Conservation (phyloP, 192 early-diverging fungal species). For the Ambispora gerdemannii region DNA sequence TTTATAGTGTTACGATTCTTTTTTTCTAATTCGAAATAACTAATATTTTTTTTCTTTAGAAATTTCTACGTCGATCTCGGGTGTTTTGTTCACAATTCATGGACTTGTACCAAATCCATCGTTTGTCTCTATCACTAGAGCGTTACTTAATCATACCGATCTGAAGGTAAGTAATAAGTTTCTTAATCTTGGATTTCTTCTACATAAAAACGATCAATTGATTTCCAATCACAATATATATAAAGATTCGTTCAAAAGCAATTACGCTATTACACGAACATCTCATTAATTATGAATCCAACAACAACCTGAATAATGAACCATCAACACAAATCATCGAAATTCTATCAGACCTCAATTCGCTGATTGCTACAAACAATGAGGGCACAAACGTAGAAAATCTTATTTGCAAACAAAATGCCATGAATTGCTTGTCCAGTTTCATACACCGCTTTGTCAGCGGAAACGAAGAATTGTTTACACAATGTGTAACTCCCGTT, state of each 20-base stretch:
- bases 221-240: not conserved
- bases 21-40: too few relatives aligned
- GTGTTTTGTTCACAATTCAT: slow-evolving; percentile 72
- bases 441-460: slow-evolving; percentile 65
- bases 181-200: too few relatives aligned
- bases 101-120: slow-evolving; percentile 67
- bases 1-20: too few relatives aligned
- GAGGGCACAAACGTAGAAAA: slow-evolving; percentile 42
- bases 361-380: slow-evolving; percentile 39
- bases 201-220: too few relatives aligned
- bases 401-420: slow-evolving; percentile 68
- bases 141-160: slow-evolving; percentile 59
- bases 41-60: slow-evolving; percentile 51
- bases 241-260: slow-evolving; percentile 67
- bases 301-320: not conserved
- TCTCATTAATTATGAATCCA: slow-evolving; percentile 51
- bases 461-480: slow-evolving; percentile 59
- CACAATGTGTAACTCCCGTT: slow-evolving; percentile 50
- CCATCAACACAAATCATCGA: slow-evolving; percentile 41
- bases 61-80: slow-evolving; percentile 63
- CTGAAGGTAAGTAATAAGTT: not conserved
- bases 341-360: slow-evolving; percentile 47
- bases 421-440: slow-evolving; percentile 74
- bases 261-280: slow-evolving; percentile 72
- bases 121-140: slow-evolving; percentile 69